Conservation (phyloP, 305 asterid species). For the Solanum hybrid region DNA sequence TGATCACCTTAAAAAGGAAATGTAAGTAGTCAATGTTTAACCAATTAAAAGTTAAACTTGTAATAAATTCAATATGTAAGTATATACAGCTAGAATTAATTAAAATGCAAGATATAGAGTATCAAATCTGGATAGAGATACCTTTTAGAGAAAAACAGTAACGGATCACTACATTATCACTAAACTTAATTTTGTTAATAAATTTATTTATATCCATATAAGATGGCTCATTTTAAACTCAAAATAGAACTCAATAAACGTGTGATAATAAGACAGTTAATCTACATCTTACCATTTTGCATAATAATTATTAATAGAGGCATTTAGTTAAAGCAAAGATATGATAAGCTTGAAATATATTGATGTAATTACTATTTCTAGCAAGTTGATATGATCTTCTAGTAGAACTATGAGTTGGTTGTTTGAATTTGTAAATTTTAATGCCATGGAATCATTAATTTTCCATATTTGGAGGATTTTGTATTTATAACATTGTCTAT, state of each 20-base stretch:
- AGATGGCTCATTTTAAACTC: background rate
- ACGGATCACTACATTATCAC: background rate
- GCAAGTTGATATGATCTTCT: background rate
- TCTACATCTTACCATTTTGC: background rate
- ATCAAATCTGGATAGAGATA: background rate
- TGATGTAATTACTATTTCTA: background rate
- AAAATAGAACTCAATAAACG: background rate
- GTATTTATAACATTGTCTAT: conserved; percentile 12
- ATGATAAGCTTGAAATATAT: background rate
- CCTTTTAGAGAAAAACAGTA: background rate
- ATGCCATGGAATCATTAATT: conserved; percentile 26
- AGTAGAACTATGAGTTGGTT: background rate
- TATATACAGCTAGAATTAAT: background rate
- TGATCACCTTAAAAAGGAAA: background rate
- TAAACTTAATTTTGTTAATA: background rate
- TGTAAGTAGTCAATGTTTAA: background rate
- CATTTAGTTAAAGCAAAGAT: background rate
- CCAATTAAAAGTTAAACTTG: background rate
- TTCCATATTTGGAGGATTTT: conserved; percentile 34
- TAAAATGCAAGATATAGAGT: background rate
- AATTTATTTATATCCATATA: background rate
- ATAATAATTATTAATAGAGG: background rate
- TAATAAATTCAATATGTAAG: background rate
- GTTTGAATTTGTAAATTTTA: conserved; percentile 4
- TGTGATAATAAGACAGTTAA: background rate